phyloP scores from a whole-genome alignment of 23 red algal species.

The Porphyridium purpureum region DNA sequence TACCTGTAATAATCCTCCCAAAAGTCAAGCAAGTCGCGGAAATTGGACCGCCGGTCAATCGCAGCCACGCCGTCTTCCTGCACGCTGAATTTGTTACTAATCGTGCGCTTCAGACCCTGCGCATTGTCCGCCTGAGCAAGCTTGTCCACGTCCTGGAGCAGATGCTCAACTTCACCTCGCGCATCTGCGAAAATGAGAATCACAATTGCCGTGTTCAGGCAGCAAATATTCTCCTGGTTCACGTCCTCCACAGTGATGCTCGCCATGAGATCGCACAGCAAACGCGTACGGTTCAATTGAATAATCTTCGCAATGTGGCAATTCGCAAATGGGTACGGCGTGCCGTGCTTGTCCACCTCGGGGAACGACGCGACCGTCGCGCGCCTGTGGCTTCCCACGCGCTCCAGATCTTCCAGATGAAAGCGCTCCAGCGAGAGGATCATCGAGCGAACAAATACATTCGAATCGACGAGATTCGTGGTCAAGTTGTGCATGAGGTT shows the following conservation, averaged over 20 bases:
- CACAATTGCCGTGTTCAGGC: slow-evolving; percentile 48
- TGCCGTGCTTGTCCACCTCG: not conserved
- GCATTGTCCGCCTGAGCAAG: slow-evolving; percentile 7
- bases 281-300: slow-evolving; percentile 22
- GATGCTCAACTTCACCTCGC: slow-evolving; percentile 3
- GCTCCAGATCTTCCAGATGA: slow-evolving; percentile 46
- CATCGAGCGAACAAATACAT: slow-evolving; percentile 54
- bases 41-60: slow-evolving; percentile 15
- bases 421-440: slow-evolving; percentile 47
- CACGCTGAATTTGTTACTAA: too few relatives aligned
- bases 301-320: slow-evolving; percentile 44
- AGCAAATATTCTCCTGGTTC: slow-evolving; percentile 58
- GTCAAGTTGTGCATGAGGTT: slow-evolving; percentile 20
- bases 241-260: slow-evolving; percentile 38
- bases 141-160: slow-evolving; percentile 8
- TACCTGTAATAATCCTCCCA: slow-evolving; percentile 35
- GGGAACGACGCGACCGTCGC: not conserved
- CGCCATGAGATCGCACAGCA: slow-evolving; percentile 38
- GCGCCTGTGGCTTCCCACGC: too few relatives aligned
- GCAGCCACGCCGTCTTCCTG: too few relatives aligned
- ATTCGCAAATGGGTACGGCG: slow-evolving; percentile 27
- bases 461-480: slow-evolving; percentile 45
- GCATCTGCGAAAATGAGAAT: slow-evolving; percentile 25
- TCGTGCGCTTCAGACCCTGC: too few relatives aligned
- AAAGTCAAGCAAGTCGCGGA: slow-evolving; percentile 22